Conservation (phyloP, 2,329 filamentous ascomycete species). For the Corinectria fuckeliana region DNA sequence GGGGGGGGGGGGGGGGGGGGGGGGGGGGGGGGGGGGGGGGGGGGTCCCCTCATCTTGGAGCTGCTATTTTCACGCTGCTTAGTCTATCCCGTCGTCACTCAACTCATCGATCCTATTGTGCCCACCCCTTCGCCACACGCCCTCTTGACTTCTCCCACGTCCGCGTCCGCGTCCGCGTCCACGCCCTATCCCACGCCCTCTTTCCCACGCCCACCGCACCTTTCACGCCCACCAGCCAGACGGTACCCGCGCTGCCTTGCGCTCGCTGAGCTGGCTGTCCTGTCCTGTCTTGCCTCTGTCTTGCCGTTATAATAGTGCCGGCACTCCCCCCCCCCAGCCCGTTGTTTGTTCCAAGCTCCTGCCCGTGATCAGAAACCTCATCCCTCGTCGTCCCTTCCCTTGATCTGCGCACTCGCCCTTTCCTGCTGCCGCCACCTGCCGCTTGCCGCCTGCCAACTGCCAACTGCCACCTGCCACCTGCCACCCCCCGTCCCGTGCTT, state of each 20-base stretch:
- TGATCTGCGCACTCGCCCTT: constrained; percentile 21
- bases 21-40: constrained; percentile 2
- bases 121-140: constrained; percentile 11
- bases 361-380: constrained; percentile 37
- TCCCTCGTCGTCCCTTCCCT: constrained; percentile 13
- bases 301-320: constrained; percentile 25
- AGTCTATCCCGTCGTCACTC: constrained; percentile 7
- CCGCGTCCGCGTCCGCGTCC: background rate
- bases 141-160: constrained; percentile 1
- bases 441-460: constrained; percentile 17
- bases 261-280: constrained; percentile 31
- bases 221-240: constrained; percentile 14
- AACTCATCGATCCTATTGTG: background rate
- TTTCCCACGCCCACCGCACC: background rate
- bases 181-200: constrained; percentile 8
- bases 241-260: constrained; percentile 16
- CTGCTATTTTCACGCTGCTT: constrained; percentile 23
- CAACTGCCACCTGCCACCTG: constrained; percentile 24
- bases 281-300: constrained; percentile 26
- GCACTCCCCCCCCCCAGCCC: constrained; percentile 20
- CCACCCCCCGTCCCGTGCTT: constrained; percentile 32
- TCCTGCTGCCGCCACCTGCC: constrained; percentile 3
- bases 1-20: background rate
- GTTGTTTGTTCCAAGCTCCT: constrained; percentile 37
- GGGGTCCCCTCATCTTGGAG: constrained; percentile 14